Percentiles rank a stretch among this genome's conserved stretches.
These are phyloP conservation scores for Arthrobotrys entomopaga DNA, from an alignment of 2,329 filamentous ascomycete genomes.

Conservation along the genomic window DNA sequence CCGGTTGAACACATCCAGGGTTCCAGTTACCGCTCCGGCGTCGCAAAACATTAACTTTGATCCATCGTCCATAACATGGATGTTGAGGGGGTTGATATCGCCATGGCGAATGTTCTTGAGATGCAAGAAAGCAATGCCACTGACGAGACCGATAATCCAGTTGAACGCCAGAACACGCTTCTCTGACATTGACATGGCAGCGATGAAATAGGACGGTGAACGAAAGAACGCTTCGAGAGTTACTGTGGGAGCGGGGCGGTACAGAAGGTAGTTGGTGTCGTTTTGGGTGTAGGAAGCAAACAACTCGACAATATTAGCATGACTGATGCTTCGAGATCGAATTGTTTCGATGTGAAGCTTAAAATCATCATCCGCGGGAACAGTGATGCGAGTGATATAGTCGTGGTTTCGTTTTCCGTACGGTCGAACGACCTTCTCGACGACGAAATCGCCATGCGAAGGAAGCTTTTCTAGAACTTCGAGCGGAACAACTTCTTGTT, in stretches of 20 bases:
- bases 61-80: conserved; percentile 71
- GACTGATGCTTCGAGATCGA: conserved; percentile 64
- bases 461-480: conserved; percentile 69
- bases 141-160: conserved; percentile 78
- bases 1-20: conserved; percentile 42
- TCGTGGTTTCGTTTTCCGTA: conserved; percentile 42
- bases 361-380: conserved; percentile 35
- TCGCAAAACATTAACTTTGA: conserved; percentile 76
- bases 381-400: conserved; percentile 42
- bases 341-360: conserved; percentile 49
- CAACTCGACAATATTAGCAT: conserved; percentile 75
- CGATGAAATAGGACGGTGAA: conserved; percentile 72
- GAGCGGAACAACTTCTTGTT: conserved; percentile 75
- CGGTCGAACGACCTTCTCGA: conserved; percentile 49
- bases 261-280: conserved; percentile 72
- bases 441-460: conserved; percentile 20
- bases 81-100: conserved; percentile 76
- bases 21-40: conserved; percentile 61
- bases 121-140: conserved; percentile 75
- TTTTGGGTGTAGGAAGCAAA: conserved; percentile 77
- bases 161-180: conserved; percentile 72
- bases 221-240: conserved; percentile 75
- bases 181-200: conserved; percentile 70
- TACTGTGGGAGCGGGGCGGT: conserved; percentile 74
- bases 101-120: conserved; percentile 72